Conservation (phyloP, 306 rosid genomes). For the Fragaria ananassa region DNA sequence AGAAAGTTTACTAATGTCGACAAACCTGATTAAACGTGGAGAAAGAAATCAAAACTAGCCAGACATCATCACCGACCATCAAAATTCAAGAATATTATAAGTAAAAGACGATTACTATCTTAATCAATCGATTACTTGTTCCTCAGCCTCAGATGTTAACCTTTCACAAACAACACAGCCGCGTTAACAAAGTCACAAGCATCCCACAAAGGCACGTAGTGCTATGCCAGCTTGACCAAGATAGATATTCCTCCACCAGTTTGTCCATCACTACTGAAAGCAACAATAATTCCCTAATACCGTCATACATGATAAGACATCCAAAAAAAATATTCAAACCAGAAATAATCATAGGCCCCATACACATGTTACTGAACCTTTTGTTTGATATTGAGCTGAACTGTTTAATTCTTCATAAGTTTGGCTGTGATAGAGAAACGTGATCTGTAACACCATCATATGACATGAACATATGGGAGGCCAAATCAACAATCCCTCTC, state of each 20-base stretch:
- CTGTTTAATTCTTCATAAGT: neutral
- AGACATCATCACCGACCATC: neutral
- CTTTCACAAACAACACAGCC: neutral
- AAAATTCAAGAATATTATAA: neutral
- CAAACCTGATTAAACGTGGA: neutral
- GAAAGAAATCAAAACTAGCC: neutral
- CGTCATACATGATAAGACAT: neutral
- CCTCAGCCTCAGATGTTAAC: neutral
- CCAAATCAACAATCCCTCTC: conserved; percentile 10
- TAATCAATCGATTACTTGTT: neutral
- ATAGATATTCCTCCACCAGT: neutral
- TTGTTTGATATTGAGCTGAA: neutral
- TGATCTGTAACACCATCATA: conserved; percentile 7
- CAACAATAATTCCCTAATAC: neutral
- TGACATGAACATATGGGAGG: neutral
- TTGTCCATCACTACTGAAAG: neutral
- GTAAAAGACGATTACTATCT: neutral
- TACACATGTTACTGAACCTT: neutral
- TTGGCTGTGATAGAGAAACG: conserved; percentile 2
- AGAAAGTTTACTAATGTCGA: neutral
- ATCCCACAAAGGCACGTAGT: neutral
- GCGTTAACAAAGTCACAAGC: neutral
- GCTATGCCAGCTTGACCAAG: neutral
- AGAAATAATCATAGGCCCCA: neutral
- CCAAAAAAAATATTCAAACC: neutral